Base-by-base conservation (phyloP, 768 basidiomycete genomes). In the Tricholomella constricta region DNA sequence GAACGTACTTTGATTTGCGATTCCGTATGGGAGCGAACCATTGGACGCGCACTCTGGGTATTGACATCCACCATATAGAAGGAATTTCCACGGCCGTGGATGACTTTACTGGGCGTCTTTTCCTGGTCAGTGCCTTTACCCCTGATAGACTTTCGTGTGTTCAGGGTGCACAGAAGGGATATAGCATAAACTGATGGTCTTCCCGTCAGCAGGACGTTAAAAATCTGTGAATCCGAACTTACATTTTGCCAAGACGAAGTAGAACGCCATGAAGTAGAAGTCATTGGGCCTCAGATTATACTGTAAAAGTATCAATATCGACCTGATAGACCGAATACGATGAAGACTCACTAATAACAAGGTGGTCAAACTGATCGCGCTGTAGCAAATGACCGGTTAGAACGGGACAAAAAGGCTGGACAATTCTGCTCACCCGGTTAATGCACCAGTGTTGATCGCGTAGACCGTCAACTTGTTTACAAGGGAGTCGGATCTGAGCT, bases 221-320 rank as follows among this genome's bases (percentile, higher is more conserved):
- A 14, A 25, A 12, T 11, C 12, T 2, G 22, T 34, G 4, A 17
- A 19, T 34, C 19, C 34, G 7, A 11, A 53, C 52, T 35, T 62
- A 84, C 84, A 57, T 67, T 85, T 86, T 60, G 77, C 79, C 50
- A 86, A 65, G 27, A 81, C 75, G 56, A 86, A 84, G 62, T 84
- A 86, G 43, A 76, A 72, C 12, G 74, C 74, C 61, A 85, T 75
- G 62, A 80, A 87, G 38, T 80, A 71, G 63, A 86, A 79, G 58
- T 78, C 80, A 6, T 56, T 54, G 9, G 82, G 79, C 68, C 72
- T 72, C 32, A 69, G 42, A 50, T 84, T 76, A 61, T 83, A 87
- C 85, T 86, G 35, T 44, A 6, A 48, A 49, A 45, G 27, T 17
- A 20, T 23, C 5, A 9, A 38, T 7, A 23, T 23, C 42, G 37